These are phyloP conservation scores for Sugiyamaella valdiviana DNA, from an alignment of 805 yeast genomes.

Conservation along the genomic window DNA sequence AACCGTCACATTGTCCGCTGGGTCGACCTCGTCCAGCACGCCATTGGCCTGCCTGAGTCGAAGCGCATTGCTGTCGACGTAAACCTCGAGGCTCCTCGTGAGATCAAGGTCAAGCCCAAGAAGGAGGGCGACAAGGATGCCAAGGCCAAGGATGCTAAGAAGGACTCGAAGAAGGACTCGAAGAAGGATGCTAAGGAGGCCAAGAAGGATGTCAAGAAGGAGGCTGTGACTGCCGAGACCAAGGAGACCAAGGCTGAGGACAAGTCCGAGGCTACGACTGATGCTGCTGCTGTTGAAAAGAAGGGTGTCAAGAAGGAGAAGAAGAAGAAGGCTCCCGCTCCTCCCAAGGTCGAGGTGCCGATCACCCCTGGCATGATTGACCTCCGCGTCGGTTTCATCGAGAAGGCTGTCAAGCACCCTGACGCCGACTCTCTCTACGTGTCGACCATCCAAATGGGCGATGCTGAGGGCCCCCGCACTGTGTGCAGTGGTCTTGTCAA, in stretches of 20 bases:
- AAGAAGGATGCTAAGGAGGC: conserved; percentile 18
- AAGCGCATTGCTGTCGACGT: conserved; percentile 52
- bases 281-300: conserved; percentile 23
- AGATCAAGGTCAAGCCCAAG: conserved; percentile 46
- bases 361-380: conserved; percentile 83
- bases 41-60: conserved; percentile 43
- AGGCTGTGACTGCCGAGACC: conserved; percentile 14
- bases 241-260: conserved; percentile 36
- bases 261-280: conserved; percentile 36
- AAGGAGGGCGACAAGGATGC: conserved; percentile 25
- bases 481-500: conserved; percentile 96
- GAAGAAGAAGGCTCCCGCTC: conserved; percentile 46
- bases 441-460: conserved; percentile 95
- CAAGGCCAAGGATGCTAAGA: conserved; percentile 11
- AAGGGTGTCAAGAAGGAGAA: conserved; percentile 31
- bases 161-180: conserved; percentile 43
- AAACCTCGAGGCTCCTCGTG: conserved; percentile 65
- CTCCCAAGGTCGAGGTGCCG: conserved; percentile 47
- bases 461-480: conserved; percentile 94
- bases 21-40: conserved; percentile 79
- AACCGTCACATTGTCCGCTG: conserved; percentile 88
- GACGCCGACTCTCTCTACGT: conserved; percentile 96
- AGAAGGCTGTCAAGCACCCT: conserved; percentile 95
- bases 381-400: conserved; percentile 92
- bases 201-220: conserved; percentile 5